Evolutionary conservation across 2,329 filamentous ascomycete species (phyloP).

Genomic region (Arthrobotrys pseudoclavata): DNA sequence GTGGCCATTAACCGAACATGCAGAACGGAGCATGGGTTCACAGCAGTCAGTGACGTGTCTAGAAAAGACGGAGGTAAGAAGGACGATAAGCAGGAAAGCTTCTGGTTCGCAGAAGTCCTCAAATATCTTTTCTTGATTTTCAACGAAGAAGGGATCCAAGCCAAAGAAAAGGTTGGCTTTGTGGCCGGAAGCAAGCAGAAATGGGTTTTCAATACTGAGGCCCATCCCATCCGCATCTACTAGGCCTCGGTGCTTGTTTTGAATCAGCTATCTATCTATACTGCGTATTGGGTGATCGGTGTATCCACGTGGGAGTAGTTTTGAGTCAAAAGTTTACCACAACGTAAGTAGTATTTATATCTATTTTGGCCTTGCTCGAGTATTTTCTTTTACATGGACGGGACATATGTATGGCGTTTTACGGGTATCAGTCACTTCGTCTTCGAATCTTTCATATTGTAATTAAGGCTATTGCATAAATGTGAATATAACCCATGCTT

Average conservation of each 20-base stretch:
- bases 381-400: background rate
- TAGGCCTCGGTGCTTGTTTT: background rate
- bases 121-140: constrained; percentile 84
- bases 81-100: constrained; percentile 83
- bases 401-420: background rate
- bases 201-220: constrained; percentile 77
- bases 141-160: constrained; percentile 58
- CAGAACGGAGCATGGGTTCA: constrained; percentile 76
- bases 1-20: constrained; percentile 76
- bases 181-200: constrained; percentile 68
- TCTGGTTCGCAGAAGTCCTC: constrained; percentile 87
- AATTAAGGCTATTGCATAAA: constrained; percentile 1
- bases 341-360: background rate
- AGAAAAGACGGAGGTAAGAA: constrained; percentile 73
- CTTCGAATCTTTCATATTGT: background rate
- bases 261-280: background rate
- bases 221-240: constrained; percentile 69
- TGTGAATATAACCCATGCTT: background rate
- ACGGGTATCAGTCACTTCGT: background rate
- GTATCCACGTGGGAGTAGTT: background rate
- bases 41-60: constrained; percentile 76
- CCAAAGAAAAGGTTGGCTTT: constrained; percentile 55
- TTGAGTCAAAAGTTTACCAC: background rate
- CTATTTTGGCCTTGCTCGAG: background rate
- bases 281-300: background rate